Base-by-base conservation (phyloP, 768 basidiomycete genomes). In the Steccherinum ochraceum region DNA sequence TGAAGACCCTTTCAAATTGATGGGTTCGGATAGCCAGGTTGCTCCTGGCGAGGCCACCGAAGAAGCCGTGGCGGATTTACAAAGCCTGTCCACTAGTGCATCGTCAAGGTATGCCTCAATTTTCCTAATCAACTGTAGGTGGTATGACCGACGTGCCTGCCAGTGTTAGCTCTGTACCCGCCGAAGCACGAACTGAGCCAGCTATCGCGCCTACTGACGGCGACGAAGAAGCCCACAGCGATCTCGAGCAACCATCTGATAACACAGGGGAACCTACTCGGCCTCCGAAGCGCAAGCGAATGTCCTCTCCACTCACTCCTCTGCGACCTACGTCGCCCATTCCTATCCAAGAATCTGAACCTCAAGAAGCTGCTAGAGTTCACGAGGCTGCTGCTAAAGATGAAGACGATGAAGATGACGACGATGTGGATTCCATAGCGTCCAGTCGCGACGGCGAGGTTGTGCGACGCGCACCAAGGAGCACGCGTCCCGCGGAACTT, bases 1-100 rank as follows among this genome's bases (percentile, higher is more conserved):
- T 35, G 19, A 30, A 40, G 68, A 70, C 56, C 64, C 67, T 4
- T 66, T 67, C 53, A 67, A 67, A 43, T 54, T 67, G 19, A 67
- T 67, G 60, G 63, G 56, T 11, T 58, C 30, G 47, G 57, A 56
- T 43, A 59, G 57, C 43, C 52, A 50, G 5, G 56, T 57, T 19
- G 61, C 63, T 21, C 59, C 61, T 19, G 58, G 55, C 30, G 50
- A 53, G 27, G 50, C 42, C 16, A 40, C 47, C 27, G 47, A 49
- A n/a, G 20, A 30, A 20, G 45, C 48, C 50, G 35, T 27, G 27
- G 19, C 24, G 20, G 41, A 42, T n/a, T n/a, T n/a, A n/a, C n/a
- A n/a, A n/a, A n/a, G n/a, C n/a, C n/a, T n/a, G n/a, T n/a, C n/a
- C n/a, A n/a, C n/a, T n/a, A n/a, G n/a, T n/a, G n/a, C n/a, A n/a